These are phyloP conservation scores for Excoecaria agallocha DNA, from an alignment of 345 rosid genomes.

Conservation along the genomic window DNA sequence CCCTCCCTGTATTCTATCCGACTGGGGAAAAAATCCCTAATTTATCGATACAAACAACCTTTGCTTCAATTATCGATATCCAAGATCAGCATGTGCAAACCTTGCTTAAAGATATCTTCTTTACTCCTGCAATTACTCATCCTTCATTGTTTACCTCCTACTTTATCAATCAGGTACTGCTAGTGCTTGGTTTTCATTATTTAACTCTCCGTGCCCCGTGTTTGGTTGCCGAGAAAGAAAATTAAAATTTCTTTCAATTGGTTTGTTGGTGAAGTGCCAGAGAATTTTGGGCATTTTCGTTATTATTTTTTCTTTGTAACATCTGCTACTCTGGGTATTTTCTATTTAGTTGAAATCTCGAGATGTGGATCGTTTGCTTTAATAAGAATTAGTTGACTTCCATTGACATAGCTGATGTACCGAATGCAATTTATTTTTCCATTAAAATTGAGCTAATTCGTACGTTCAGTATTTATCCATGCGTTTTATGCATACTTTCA, in stretches of 20 bases:
- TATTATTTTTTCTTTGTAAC: not conserved
- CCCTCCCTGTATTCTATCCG: too few species aligned
- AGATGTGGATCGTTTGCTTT: not conserved
- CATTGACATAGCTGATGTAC: not conserved
- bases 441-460: not conserved
- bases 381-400: not conserved
- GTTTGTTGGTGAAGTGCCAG: not conserved
- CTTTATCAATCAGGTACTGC: slow-evolving; percentile 55
- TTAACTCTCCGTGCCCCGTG: not conserved
- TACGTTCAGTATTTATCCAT: not conserved
- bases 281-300: not conserved
- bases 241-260: not conserved
- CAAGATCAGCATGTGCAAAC: slow-evolving; percentile 40
- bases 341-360: not conserved
- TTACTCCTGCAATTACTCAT: slow-evolving; percentile 34
- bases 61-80: not conserved
- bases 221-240: not conserved
- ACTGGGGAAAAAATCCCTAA: not conserved
- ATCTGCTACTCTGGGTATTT: not conserved
- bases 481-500: not conserved
- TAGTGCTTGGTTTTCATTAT: not conserved
- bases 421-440: not conserved
- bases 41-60: not conserved
- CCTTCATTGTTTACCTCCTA: slow-evolving; percentile 26
- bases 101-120: slow-evolving; percentile 27